A percentile compares a stretch with the other conserved stretches of the same genome.
Conservation (phyloP, 1,139 yeast species). For the Trichomonascaceae sp. region DNA sequence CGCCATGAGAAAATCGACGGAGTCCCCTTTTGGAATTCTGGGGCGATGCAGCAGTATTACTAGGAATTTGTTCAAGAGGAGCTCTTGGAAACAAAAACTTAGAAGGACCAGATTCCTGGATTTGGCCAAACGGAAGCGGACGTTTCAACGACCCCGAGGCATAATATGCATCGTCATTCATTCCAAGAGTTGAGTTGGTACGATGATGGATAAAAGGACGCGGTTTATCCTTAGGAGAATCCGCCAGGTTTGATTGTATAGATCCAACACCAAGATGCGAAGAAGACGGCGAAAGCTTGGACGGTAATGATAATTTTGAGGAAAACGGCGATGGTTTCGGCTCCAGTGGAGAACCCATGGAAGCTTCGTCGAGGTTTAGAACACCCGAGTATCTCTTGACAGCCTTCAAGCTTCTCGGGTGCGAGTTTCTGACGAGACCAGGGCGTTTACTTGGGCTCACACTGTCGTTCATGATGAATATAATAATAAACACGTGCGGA, state of each 20-base stretch:
- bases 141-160: conserved; percentile 11
- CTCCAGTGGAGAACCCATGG: conserved; percentile 8
- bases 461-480: not conserved
- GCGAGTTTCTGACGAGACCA: conserved; percentile 5
- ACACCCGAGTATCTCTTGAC: conserved; percentile 37
- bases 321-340: conserved; percentile 1
- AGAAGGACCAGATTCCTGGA: conserved; percentile 7
- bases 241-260: not conserved
- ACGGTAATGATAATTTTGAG: not conserved
- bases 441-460: not conserved
- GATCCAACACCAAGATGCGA: not conserved
- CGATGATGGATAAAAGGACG: conserved; percentile 6
- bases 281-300: not conserved
- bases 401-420: conserved; percentile 17
- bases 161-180: conserved; percentile 4
- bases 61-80: conserved; percentile 3
- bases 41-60: not conserved
- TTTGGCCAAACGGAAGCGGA: conserved; percentile 13
- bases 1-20: conserved; percentile 6
- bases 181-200: conserved; percentile 8
- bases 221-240: not conserved
- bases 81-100: conserved; percentile 10
- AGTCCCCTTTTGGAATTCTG: conserved; percentile 2
- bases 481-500: not conserved
- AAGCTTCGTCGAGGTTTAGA: conserved; percentile 35